Conservation (phyloP, 140 eudicot species). For the Bidens hawaiensis region DNA sequence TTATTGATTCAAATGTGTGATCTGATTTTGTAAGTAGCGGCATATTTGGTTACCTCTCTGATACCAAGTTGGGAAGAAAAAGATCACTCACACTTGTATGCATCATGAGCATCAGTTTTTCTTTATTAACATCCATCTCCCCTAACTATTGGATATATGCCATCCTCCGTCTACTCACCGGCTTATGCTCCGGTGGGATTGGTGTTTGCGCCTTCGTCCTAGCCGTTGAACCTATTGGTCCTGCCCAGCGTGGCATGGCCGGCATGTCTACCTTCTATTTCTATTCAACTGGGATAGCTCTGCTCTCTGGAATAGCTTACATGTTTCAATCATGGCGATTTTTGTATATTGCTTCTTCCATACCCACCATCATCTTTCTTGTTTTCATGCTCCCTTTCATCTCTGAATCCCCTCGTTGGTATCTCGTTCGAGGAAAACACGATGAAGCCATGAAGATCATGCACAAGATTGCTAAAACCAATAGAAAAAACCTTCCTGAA, state of each 20-base stretch:
- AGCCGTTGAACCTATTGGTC: slow-evolving; percentile 86
- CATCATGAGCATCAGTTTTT: slow-evolving; percentile 50
- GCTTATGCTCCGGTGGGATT: slow-evolving; percentile 75
- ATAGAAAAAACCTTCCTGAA: slow-evolving; percentile 47
- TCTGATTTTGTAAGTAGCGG: slow-evolving; percentile 93
- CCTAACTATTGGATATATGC: slow-evolving; percentile 60
- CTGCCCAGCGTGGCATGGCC: slow-evolving; percentile 64
- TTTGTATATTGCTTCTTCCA: slow-evolving; percentile 63
- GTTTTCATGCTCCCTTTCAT: too few relatives aligned
- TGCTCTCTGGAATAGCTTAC: too few relatives aligned
- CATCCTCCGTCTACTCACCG: slow-evolving; percentile 65
- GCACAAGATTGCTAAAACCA: slow-evolving; percentile 47
- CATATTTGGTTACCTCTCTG: slow-evolving; percentile 86
- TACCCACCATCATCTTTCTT: slow-evolving; percentile 68
- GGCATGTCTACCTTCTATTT: slow-evolving; percentile 96
- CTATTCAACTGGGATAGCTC: slow-evolving; percentile 76
- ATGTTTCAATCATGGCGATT: slow-evolving; percentile 65
- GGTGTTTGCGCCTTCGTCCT: slow-evolving; percentile 88
- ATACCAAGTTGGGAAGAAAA: slow-evolving; percentile 74
- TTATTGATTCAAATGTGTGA: too few relatives aligned
- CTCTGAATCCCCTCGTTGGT: slow-evolving; percentile 97
- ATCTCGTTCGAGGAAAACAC: slow-evolving; percentile 48
- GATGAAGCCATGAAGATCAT: slow-evolving; percentile 55
- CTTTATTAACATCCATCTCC: slow-evolving; percentile 62
- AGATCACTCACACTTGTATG: slow-evolving; percentile 66